Percentiles rank a stretch among this genome's conserved stretches.
Evolutionary conservation across 2,329 filamentous ascomycete species (phyloP).

Genomic region (Penicillium sp.): DNA sequence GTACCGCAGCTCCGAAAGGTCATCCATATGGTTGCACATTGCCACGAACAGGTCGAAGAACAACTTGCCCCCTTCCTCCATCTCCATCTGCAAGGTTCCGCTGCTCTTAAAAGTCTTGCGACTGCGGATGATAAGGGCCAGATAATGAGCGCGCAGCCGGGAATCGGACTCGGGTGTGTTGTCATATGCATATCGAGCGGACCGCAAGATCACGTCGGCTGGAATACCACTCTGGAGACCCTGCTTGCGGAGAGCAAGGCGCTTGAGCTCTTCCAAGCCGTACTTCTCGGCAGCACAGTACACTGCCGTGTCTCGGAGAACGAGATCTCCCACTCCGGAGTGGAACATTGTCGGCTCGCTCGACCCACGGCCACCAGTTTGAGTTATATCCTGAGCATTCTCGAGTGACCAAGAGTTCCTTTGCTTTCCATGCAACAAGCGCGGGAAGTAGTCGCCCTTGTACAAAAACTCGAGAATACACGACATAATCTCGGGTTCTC

Average conservation of each 20-base stretch:
- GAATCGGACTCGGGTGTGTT: constrained; percentile 92
- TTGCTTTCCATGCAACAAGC: constrained; percentile 81
- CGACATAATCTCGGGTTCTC: constrained; percentile 90
- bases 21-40: constrained; percentile 97
- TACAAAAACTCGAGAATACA: constrained; percentile 94
- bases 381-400: constrained; percentile 58
- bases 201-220: constrained; percentile 85
- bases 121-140: constrained; percentile 94
- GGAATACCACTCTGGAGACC: constrained; percentile 90
- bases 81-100: constrained; percentile 98
- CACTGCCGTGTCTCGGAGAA: constrained; percentile 89
- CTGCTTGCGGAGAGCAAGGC: constrained; percentile 88
- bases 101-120: constrained; percentile 97
- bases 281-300: constrained; percentile 92
- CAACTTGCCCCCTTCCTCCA: constrained; percentile 91
- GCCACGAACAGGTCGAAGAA: constrained; percentile 99
- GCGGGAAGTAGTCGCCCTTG: constrained; percentile 93
- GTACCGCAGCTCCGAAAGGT: constrained; percentile 83
- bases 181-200: constrained; percentile 91
- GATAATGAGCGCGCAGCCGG: constrained; percentile 90
- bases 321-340: constrained; percentile 67
- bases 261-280: constrained; percentile 88
- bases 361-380: constrained; percentile 58
- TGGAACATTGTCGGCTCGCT: constrained; percentile 77
- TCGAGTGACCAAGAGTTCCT: constrained; percentile 88